Evolutionary conservation across 805 yeast genomes (phyloP).

Genomic region (Saturnispora sanitii): DNA sequence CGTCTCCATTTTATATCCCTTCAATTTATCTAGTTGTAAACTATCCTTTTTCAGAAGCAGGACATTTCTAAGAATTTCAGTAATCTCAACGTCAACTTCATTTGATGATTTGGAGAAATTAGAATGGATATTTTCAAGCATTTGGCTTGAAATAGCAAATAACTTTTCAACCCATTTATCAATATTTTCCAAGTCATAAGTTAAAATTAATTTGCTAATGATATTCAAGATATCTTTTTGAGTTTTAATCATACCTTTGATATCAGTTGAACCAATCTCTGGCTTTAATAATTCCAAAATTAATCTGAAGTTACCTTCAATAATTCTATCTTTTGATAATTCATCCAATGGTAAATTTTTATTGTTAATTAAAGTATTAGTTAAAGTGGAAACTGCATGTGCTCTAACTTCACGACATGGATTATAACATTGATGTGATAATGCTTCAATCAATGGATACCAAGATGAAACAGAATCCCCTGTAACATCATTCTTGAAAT

Average conservation of each 20-base stretch:
- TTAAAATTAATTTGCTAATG: constrained; percentile 45
- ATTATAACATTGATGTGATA: constrained; percentile 82
- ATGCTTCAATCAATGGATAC: constrained; percentile 65
- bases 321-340: constrained; percentile 42
- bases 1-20: constrained; percentile 19
- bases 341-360: constrained; percentile 26
- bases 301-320: constrained; percentile 70
- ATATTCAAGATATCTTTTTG: constrained; percentile 59
- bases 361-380: constrained; percentile 36
- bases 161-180: constrained; percentile 21
- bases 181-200: constrained; percentile 21
- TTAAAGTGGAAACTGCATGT: constrained; percentile 54
- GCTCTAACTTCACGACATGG: constrained; percentile 72
- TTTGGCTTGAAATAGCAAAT: constrained; percentile 21
- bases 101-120: constrained; percentile 14
- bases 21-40: constrained; percentile 18
- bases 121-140: constrained; percentile 14
- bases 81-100: constrained; percentile 24
- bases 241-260: constrained; percentile 51
- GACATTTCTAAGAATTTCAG: constrained; percentile 27
- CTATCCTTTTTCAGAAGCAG: constrained; percentile 23
- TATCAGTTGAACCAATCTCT: constrained; percentile 52
- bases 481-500: constrained; percentile 18
- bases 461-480: constrained; percentile 26
- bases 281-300: constrained; percentile 57